Percentiles rank a stretch among this genome's conserved stretches.
Evolutionary conservation across 495 filamentous ascomycete species (phyloP).

Genomic region (Trichodelitschia bisporula): DNA sequence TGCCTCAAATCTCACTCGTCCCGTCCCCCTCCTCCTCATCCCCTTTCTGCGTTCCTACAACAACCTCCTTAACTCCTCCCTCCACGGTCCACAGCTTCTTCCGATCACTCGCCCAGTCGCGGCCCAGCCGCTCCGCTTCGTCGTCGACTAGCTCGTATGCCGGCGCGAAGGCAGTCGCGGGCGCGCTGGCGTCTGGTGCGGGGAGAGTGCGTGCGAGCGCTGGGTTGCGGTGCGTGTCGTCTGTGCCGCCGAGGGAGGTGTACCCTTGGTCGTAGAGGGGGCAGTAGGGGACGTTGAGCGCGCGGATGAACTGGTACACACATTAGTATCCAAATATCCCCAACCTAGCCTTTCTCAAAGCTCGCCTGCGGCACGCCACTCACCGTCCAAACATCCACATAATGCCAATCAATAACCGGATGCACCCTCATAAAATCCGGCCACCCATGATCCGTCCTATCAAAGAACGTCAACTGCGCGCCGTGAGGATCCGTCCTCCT

Average conservation of each 20-base stretch:
- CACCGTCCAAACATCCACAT: conserved; percentile 78
- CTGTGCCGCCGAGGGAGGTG: conserved; percentile 70
- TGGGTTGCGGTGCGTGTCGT: conserved; percentile 79
- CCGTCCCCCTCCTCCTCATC: too few species aligned
- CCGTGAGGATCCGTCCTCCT: conserved; percentile 84
- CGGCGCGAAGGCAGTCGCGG: conserved; percentile 17
- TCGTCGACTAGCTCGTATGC: conserved; percentile 76
- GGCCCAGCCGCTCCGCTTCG: conserved; percentile 60
- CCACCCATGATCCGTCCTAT: conserved; percentile 74
- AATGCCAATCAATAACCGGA: conserved; percentile 94
- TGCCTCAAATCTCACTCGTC: too few species aligned
- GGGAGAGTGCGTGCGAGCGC: conserved; percentile 19
- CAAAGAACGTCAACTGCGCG: conserved; percentile 47
- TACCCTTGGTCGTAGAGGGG: conserved; percentile 65
- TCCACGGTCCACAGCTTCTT: too few species aligned
- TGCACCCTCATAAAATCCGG: conserved; percentile 80
- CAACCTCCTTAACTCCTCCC: too few species aligned
- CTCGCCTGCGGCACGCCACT: conserved; percentile 12
- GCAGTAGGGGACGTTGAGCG: conserved; percentile 58
- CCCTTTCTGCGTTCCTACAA: too few species aligned
- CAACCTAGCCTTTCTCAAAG: too few species aligned
- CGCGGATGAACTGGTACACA: conserved; percentile 48
- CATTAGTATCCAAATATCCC: too few species aligned
- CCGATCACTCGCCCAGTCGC: conserved; percentile 28
- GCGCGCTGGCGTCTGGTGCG: not conserved